Base-by-base conservation (phyloP, 2,329 filamentous ascomycete genomes). In the Colletotrichum kahawae region DNA sequence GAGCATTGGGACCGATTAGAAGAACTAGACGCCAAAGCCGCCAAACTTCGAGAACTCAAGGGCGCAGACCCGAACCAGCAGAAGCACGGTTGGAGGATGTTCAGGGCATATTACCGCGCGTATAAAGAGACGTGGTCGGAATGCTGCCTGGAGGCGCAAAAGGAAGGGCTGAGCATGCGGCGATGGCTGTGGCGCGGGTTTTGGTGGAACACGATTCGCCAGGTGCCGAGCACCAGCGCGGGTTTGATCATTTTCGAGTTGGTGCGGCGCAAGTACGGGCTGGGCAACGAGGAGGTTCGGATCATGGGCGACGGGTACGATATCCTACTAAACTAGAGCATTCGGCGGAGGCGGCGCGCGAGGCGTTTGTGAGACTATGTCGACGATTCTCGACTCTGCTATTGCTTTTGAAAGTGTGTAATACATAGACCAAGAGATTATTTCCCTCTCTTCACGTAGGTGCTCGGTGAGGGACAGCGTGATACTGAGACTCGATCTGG, bases 161-260 rank as follows among this genome's bases (percentile, higher is more conserved):
- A 84, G 0, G 89, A 92, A 67, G 89, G 90, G 0, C 87, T 90
- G 18, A 88, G 90, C 1, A 87, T 93, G 82, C 81, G 87, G 27
- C 87, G 85, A 16, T 95, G 93, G 90, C 83, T 95, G 7, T 96
- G 94, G 80, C 87, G 90, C 7, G 93, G 92, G 14, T 95, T 95
- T 81, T 92, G 93, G 88, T 91, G 90, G 89, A 92, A 90, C 69
- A 94, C 94, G 1, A 89, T 95, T 67, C 87, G 93, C 7, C 93
- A 95, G 83, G 93, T 95, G 3, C 94, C 94, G 1, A 94, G 93
- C 81, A 95, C 94, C 3, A 94, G 92, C 75, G 94, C 94, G 0
- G 94, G 93, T 0, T 82, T 96, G 74, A 94, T 96, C 78, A 94
- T 95, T 24, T 96, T 96, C 81, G 94, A 96, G 84, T 81, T 96